Base-by-base conservation (phyloP, 2,329 filamentous ascomycete species). In the Coleophoma eucalyptorum region DNA sequence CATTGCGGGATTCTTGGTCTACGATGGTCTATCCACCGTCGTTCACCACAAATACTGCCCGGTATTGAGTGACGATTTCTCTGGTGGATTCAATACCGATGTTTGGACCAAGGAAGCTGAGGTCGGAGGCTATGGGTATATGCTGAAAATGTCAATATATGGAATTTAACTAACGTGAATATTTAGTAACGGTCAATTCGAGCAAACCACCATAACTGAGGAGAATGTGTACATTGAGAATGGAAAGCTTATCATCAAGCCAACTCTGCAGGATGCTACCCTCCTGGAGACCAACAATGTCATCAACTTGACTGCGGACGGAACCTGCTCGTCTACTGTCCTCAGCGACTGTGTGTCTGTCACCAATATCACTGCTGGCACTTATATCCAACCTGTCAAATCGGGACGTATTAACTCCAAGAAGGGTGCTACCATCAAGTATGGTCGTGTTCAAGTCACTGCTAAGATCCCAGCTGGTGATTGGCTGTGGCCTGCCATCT, bases 401-500 rank as follows among this genome's bases (percentile, higher is more conserved):
- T 93, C 90, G 1, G 90, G 83, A 6, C 86, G 90, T 54, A 83
- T 95, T 70, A 87, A 85, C 71, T 92, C 87, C 50, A 86, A 81
- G 64, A 80, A 80, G 41, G 81, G 85, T 15, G 83, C 83, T 6
- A 78, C 72, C 15, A 89, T 95, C 73, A 89, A 84, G 69, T 95
- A 89, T 65, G 90, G 90, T 44, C 86, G 88, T 41, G 79, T 95
- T 48, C 88, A 95, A 65, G 89, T 95, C 5, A 83, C 79, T 1
- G 90, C 90, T 21, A 86, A 86, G 69, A 72, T 94, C 26, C 89
- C 90, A 4, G 68, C 74, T 44, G 90, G 90, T 49, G 89, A 94
- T 71, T 94, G 90, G 90, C 77, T 95, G 11, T 94, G 90, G 90
- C 90, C 90, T 2, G 89, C 89, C n/a, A 93, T 95, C 62, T 92